Evolutionary conservation across 1,284 basidiomycete species (phyloP).

Genomic region (Calocybe gambosa): DNA sequence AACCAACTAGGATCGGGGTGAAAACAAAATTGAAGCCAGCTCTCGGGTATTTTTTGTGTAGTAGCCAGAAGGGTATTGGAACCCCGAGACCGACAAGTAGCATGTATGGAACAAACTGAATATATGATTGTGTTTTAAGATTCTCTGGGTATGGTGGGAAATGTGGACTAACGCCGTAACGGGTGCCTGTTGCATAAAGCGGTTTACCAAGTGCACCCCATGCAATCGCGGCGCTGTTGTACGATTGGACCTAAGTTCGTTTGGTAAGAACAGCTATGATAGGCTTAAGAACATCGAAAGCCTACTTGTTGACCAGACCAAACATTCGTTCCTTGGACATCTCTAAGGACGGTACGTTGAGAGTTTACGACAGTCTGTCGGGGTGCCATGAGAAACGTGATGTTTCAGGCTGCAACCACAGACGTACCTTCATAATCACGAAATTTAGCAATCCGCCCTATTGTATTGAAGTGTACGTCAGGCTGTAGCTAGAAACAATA

Average conservation of each 20-base stretch:
- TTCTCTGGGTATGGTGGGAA: slow-evolving; percentile 13
- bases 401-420: slow-evolving; percentile 14
- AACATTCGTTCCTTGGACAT: slow-evolving; percentile 36
- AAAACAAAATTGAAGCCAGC: slow-evolving; percentile 28
- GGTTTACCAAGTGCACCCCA: slow-evolving; percentile 13
- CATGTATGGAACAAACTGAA: slow-evolving; percentile 11
- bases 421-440: slow-evolving; percentile 37
- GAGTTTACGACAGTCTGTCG: slow-evolving; percentile 17
- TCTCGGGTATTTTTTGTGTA: slow-evolving; percentile 32
- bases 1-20: slow-evolving; percentile 28
- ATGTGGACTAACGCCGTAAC: slow-evolving; percentile 8
- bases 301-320: slow-evolving; percentile 17
- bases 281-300: slow-evolving; percentile 24
- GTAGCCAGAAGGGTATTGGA: slow-evolving; percentile 33
- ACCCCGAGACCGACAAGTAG: slow-evolving; percentile 31
- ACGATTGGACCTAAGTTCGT: slow-evolving; percentile 4
- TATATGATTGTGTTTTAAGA: slow-evolving; percentile 1
- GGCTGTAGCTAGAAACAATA: not conserved
- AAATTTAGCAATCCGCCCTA: slow-evolving; percentile 28
- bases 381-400: not conserved
- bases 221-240: slow-evolving; percentile 14
- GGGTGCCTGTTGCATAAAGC: slow-evolving; percentile 12
- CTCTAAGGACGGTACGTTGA: slow-evolving; percentile 30
- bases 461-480: not conserved
- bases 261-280: not conserved